Percentiles rank a stretch among this genome's conserved stretches.
Conservation (phyloP, 108 stramenopile genomes). For the Conticribra weissflogii region DNA sequence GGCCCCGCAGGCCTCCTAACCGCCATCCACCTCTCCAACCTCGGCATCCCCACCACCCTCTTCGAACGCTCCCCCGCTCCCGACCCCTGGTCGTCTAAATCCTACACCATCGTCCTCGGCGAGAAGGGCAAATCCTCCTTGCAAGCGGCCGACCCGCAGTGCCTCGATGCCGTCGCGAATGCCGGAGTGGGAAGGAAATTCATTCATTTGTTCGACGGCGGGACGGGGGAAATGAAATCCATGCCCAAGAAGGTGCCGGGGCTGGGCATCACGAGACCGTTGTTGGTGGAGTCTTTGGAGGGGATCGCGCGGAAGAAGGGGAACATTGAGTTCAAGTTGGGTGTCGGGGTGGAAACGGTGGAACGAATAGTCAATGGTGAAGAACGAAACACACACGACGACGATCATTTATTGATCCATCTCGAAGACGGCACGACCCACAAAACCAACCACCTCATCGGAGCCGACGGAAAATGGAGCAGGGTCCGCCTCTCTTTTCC, state of each 20-base stretch:
- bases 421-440: slow-evolving; percentile 27
- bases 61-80: slow-evolving; percentile 12
- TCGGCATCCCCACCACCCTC: slow-evolving; percentile 16
- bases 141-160: slow-evolving; percentile 13
- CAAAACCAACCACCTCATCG: slow-evolving; percentile 20
- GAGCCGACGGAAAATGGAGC: slow-evolving; percentile 35
- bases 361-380: no score
- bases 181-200: slow-evolving; percentile 15
- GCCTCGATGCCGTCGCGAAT: slow-evolving; percentile 6
- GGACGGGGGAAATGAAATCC: slow-evolving; percentile 16
- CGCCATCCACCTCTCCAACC: slow-evolving; percentile 20
- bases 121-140: slow-evolving; percentile 11
- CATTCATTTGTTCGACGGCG: slow-evolving; percentile 23
- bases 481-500: slow-evolving; percentile 16
- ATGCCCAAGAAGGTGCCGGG: slow-evolving; percentile 20
- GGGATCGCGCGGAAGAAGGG: slow-evolving; percentile 2
- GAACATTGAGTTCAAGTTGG: slow-evolving; percentile 13
- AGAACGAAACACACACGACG: no score
- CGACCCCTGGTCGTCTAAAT: slow-evolving; percentile 18
- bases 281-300: slow-evolving; percentile 24
- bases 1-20: slow-evolving; percentile 17
- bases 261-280: slow-evolving; percentile 22
- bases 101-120: slow-evolving; percentile 22
- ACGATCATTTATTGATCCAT: background rate
- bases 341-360: slow-evolving; percentile 24